Base-by-base conservation (phyloP, 768 basidiomycete species). In the Naganishia vishniacii region DNA sequence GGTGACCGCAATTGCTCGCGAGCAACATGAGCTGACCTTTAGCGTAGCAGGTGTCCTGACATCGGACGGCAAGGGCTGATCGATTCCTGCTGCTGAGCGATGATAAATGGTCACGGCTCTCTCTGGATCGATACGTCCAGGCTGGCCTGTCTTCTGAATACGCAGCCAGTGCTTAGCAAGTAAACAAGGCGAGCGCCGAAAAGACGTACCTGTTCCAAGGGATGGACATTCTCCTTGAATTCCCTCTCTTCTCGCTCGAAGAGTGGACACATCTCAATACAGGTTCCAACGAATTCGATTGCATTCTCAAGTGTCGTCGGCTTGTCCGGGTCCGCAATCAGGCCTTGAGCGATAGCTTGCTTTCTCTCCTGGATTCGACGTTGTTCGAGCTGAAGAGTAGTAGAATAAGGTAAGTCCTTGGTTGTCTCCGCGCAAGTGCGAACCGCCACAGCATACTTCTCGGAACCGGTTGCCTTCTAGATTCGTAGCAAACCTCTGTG, bases 31-130 rank as follows among this genome's bases (percentile, higher is more conserved):
- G 65, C 79, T 51, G 40, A 88, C 88, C 80, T 87, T 86, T 61
- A 98, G 85, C 28, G 95, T 83, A 20, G 77, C 78, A 0, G 93
- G 91, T 8, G 93, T 91, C 18, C 94, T 85, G 49, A 99, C 80
- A 75, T 99, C 94, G 0, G 90, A 91, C 1, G 94, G 93, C 0
- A 95, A 72, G 0, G 75, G 72, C 67, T 85, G 85, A 78, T 93
- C 88, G 80, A 94, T 90, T 26, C 93, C 93, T 2, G 81, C 81
- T 15, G 91, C 89, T 3, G 91, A 91, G 20, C 94, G 88, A 75
- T 94, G 90, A 76, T 92, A 99, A 73, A 87, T 88, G 73, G 97
- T 95, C 47, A 98, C 94, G 0, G 93, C 93, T 56, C 86, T 85
- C 42, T 81, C 80, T 67, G 91, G 91, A 72, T 93, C 86, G 9